Evolutionary conservation across 2,329 filamentous ascomycete species (phyloP).

Genomic region (Sporothrix euskadiensis): DNA sequence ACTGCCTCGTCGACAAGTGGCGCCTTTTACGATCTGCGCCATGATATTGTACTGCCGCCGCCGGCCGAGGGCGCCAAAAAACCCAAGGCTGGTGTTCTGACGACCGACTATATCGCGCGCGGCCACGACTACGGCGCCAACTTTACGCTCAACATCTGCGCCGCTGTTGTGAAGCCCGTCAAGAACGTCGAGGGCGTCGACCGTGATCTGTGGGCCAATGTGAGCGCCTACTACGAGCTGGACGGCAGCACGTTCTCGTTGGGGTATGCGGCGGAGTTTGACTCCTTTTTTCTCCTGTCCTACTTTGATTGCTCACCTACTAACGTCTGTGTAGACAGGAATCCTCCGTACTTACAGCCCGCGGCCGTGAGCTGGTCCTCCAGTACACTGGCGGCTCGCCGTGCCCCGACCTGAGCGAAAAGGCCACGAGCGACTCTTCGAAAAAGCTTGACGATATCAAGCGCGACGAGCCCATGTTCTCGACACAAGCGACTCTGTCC

Average conservation of each 20-base stretch:
- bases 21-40: slow-evolving; percentile 60
- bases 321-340: slow-evolving; percentile 50
- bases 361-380: slow-evolving; percentile 73
- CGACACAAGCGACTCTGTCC: background rate
- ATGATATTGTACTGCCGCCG: slow-evolving; percentile 50
- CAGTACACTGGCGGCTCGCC: slow-evolving; percentile 78
- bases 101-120: slow-evolving; percentile 61
- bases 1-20: slow-evolving; percentile 59
- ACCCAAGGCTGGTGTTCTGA: slow-evolving; percentile 45
- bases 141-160: slow-evolving; percentile 83
- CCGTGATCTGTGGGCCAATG: slow-evolving; percentile 64
- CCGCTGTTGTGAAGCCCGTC: slow-evolving; percentile 67
- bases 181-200: slow-evolving; percentile 65
- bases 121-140: slow-evolving; percentile 78
- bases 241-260: slow-evolving; percentile 70
- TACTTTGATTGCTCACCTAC: background rate
- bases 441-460: slow-evolving; percentile 32
- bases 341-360: slow-evolving; percentile 54
- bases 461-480: slow-evolving; percentile 34
- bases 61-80: slow-evolving; percentile 50
- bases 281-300: background rate
- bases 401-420: slow-evolving; percentile 54
- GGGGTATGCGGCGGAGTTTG: slow-evolving; percentile 55
- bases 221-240: slow-evolving; percentile 74
- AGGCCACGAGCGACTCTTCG: slow-evolving; percentile 38